phyloP scores from a whole-genome alignment of 2,329 filamentous ascomycete genomes.

The Ploettnerulaceae sp. region DNA sequence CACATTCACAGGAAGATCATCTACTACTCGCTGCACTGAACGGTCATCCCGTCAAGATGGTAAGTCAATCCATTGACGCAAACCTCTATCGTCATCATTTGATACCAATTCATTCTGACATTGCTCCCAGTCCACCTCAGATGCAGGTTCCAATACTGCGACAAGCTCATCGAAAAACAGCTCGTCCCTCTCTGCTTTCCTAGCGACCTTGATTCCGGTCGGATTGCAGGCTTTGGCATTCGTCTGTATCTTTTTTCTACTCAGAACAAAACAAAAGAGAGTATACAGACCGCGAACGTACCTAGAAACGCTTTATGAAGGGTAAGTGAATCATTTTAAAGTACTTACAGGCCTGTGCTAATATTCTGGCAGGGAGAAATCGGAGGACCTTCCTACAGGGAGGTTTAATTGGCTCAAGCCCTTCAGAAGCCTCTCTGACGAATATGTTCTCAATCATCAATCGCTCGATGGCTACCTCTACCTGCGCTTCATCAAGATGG shows the following conservation, averaged over 20 bases:
- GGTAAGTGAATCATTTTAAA: conserved; percentile 17
- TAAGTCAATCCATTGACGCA: neutral
- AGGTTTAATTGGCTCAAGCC: conserved; percentile 60
- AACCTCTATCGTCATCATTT: neutral
- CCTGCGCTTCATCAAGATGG: conserved; percentile 78
- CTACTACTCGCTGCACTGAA: too few relatives aligned
- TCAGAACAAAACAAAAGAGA: conserved; percentile 43
- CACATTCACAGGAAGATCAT: too few relatives aligned
- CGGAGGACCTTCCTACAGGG: conserved; percentile 53
- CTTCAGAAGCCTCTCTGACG: conserved; percentile 65
- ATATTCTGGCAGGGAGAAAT: conserved; percentile 44
- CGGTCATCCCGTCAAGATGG: neutral
- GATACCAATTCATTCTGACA: too few relatives aligned
- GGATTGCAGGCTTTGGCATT: conserved; percentile 40
- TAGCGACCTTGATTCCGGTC: conserved; percentile 45
- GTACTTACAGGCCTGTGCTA: neutral
- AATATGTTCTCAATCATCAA: conserved; percentile 80
- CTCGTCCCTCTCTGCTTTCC: conserved; percentile 35
- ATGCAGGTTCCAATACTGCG: conserved; percentile 4
- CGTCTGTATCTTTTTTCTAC: conserved; percentile 41
- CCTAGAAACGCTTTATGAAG: conserved; percentile 44
- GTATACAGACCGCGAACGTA: conserved; percentile 52
- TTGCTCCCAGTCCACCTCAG: neutral
- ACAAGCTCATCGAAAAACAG: conserved; percentile 7
- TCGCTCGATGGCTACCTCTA: conserved; percentile 90